Percentiles rank a stretch among this genome's conserved stretches.
These are phyloP conservation scores for Neopestalotiopsis sp. DNA, from an alignment of 2,329 filamentous ascomycete species.

Conservation along the genomic window DNA sequence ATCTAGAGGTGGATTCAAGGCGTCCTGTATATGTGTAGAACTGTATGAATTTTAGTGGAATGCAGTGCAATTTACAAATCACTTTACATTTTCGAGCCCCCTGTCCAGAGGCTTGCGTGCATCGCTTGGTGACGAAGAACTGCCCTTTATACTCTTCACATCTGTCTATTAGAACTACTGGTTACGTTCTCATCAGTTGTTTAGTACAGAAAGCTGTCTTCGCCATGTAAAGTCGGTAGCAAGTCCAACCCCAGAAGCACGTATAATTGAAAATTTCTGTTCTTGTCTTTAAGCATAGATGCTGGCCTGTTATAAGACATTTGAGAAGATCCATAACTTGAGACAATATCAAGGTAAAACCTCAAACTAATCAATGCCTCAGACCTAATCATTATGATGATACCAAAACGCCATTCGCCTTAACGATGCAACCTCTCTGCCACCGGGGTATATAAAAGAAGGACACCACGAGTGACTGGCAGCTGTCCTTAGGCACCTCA, in stretches of 20 bases:
- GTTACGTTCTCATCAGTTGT: too few species aligned
- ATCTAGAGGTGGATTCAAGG: not conserved
- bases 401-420: conserved; percentile 16
- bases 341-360: not conserved
- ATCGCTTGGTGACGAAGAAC: too few species aligned
- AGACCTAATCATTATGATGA: not conserved
- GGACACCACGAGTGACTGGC: not conserved
- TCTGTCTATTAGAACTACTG: too few species aligned
- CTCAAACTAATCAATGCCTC: not conserved
- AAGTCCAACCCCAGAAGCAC: too few species aligned
- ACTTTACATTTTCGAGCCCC: not conserved
- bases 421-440: not conserved
- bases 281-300: too few species aligned
- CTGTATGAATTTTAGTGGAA: conserved; percentile 3
- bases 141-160: not conserved
- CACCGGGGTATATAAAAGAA: conserved; percentile 9
- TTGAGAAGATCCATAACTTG: too few species aligned
- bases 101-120: too few species aligned
- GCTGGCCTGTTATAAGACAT: too few species aligned
- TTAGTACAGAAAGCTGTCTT: too few species aligned
- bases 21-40: not conserved
- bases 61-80: not conserved
- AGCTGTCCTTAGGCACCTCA: not conserved
- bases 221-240: too few species aligned
- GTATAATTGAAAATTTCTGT: too few species aligned